These are phyloP conservation scores for Myriosclerotinia duriaeana DNA, from an alignment of 2,329 filamentous ascomycete species.

Conservation along the genomic window DNA sequence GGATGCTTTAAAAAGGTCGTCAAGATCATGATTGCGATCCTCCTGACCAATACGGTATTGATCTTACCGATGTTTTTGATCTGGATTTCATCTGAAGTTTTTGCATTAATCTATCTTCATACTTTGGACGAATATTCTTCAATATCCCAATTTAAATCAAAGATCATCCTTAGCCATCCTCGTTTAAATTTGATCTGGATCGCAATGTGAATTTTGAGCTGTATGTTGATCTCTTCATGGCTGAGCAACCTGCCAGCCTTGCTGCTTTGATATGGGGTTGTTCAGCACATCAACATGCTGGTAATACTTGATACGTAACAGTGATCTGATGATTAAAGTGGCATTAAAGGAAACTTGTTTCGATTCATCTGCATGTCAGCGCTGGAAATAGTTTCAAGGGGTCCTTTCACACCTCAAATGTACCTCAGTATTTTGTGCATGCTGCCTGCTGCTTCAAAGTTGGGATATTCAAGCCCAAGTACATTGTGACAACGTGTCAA, in stretches of 20 bases:
- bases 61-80: not conserved
- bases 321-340: not conserved
- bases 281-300: not conserved
- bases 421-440: not conserved
- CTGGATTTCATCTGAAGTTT: slow-evolving; percentile 7
- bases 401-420: slow-evolving; percentile 3
- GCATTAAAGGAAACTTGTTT: not conserved
- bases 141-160: not conserved
- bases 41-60: slow-evolving; percentile 20
- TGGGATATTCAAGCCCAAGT: not conserved
- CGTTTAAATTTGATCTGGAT: not conserved
- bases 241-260: slow-evolving; percentile 1
- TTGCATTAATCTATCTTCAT: not conserved
- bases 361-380: slow-evolving; percentile 4
- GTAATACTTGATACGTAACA: not conserved
- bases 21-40: slow-evolving; percentile 15
- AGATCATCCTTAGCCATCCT: not conserved
- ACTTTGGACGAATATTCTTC: not conserved
- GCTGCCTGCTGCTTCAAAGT: not conserved
- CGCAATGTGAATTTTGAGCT: not conserved
- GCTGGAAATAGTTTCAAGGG: slow-evolving; percentile 5
- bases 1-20: not conserved
- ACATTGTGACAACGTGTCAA: slow-evolving; percentile 14
- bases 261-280: not conserved
- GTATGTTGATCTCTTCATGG: not conserved